These are phyloP conservation scores for Urochloa ruziziensis DNA, from an alignment of 176 grass and related monocot genomes.

Conservation along the genomic window DNA sequence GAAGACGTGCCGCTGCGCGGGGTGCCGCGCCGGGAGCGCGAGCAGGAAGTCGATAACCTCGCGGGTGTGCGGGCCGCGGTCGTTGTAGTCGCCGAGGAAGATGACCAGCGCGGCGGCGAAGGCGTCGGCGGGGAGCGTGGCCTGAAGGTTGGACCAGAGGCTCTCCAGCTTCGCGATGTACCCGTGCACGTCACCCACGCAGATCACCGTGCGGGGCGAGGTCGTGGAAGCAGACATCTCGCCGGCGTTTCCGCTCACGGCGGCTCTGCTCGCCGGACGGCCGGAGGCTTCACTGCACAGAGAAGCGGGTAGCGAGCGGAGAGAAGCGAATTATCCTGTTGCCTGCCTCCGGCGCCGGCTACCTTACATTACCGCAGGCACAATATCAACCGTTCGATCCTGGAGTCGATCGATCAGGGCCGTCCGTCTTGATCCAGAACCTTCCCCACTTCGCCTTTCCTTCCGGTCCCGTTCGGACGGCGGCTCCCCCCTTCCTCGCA, in stretches of 20 bases:
- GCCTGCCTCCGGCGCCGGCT: background rate
- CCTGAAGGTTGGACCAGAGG: constrained; percentile 79
- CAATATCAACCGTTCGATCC: background rate
- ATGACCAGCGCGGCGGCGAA: constrained; percentile 82
- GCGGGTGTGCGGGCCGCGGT: constrained; percentile 68
- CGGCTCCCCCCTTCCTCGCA: constrained; percentile 8
- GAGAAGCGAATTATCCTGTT: background rate
- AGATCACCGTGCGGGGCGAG: constrained; percentile 60
- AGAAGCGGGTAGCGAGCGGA: background rate
- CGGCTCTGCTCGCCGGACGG: too few relatives aligned
- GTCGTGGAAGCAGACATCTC: constrained; percentile 13
- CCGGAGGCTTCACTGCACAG: constrained; percentile 5
- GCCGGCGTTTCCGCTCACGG: background rate
- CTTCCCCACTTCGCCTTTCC: too few relatives aligned
- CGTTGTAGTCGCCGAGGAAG: constrained; percentile 95
- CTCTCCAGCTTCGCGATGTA: constrained; percentile 74
- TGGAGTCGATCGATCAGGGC: background rate
- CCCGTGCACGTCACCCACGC: constrained; percentile 89
- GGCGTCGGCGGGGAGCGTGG: constrained; percentile 42
- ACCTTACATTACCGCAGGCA: background rate
- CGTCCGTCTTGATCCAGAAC: background rate
- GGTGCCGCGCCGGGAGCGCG: constrained; percentile 53
- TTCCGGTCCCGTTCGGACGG: background rate
- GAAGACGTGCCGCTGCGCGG: constrained; percentile 77
- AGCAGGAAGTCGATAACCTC: constrained; percentile 73